Base-by-base conservation (phyloP, 495 filamentous ascomycete species). In the Halenospora varia region DNA sequence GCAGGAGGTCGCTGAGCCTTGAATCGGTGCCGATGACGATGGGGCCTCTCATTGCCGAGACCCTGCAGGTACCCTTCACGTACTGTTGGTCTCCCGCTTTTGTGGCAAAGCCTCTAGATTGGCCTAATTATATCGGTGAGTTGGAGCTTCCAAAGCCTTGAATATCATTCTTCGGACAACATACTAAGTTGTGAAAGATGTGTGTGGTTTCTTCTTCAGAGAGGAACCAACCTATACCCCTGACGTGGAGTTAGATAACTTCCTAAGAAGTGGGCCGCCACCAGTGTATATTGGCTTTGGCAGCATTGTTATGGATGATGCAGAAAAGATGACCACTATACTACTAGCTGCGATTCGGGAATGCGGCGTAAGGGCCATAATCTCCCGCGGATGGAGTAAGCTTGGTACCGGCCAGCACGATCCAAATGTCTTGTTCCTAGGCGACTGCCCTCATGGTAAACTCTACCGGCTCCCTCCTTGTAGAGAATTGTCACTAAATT, bases 231-330 rank as follows among this genome's bases (percentile, higher is more conserved):
- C 74, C 20, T 92, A 82, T 61, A 77, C 69, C 0, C 89, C 88
- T 0, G 74, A 81, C 0, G 71, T 74, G 2, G 81, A 84, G 11
- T 71, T 93, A 11, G 66, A 67, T 0, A 70, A 69, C 2, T 93
- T 92, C 56, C 76, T 93, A 0, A 74, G 77, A 3, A 72, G 75
- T 1, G 86, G 86, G 0, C 81, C 86, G 8, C 80, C 83, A 4
- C 89, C 89, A 0, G 76, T 91, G 0, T 92, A 92, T 57, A 87
- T 90, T 53, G 88, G 88, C 0, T 91, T 92, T 62, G 88, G 88
- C 0, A 88, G 84, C 3, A 92, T 92, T 39, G 88, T 91, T 0
- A 84, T 90, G 0, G 86, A 89, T 52, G 80, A 92, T 55, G 85
- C 85, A 1, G 72, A 84, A 48, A 75, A 63, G 1, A 71, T 92